phyloP scores from a whole-genome alignment of 2,329 filamentous ascomycete genomes.

The Chrysoporthe cubensis region DNA sequence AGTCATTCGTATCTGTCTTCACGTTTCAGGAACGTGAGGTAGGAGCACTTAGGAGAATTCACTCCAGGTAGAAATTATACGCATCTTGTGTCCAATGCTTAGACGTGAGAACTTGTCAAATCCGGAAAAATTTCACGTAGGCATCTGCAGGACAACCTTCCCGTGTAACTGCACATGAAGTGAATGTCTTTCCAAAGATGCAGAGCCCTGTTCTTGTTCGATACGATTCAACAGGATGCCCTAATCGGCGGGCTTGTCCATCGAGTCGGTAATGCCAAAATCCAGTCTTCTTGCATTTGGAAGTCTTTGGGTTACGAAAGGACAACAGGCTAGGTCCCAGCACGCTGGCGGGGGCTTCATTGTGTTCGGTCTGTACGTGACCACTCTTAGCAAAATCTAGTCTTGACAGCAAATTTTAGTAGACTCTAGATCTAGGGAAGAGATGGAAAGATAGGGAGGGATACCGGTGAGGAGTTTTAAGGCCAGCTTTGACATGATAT shows the following conservation, averaged over 20 bases:
- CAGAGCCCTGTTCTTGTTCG: no score
- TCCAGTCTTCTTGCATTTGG: not conserved
- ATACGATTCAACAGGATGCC: no score
- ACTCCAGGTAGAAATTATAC: no score
- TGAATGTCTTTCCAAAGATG: no score
- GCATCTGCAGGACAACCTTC: no score
- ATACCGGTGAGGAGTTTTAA: not conserved
- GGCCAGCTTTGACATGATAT: not conserved
- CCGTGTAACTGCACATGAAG: no score
- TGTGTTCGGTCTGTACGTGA: no score
- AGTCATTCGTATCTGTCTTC: not conserved
- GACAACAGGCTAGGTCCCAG: not conserved
- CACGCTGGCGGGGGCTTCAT: not conserved
- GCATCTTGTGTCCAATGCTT: no score
- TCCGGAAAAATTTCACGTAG: no score
- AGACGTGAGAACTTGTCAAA: no score
- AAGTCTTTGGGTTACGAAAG: not conserved
- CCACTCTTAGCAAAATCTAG: not conserved
- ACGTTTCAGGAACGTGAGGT: no score
- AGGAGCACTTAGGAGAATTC: no score
- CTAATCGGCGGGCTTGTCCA: not conserved
- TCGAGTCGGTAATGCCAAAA: not conserved
- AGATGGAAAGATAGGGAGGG: not conserved
- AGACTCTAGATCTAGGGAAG: not conserved
- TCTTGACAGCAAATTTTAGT: not conserved